phyloP scores from a whole-genome alignment of 768 basidiomycete genomes.

The Trametes elegans region DNA sequence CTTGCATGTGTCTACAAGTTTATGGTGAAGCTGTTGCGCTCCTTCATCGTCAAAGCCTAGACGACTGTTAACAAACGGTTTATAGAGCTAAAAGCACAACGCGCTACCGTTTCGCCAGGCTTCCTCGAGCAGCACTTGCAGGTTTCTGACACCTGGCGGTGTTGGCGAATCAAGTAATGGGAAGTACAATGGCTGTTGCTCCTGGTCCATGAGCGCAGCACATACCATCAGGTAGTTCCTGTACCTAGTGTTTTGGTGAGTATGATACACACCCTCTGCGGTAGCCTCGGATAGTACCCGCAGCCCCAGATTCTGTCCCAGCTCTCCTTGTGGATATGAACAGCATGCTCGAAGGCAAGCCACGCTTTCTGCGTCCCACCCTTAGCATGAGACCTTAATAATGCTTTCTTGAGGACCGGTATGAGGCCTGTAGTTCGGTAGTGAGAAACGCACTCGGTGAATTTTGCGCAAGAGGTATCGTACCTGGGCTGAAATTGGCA shows the following conservation, averaged over 20 bases:
- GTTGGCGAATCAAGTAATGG: slow-evolving; percentile 53
- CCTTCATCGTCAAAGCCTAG: slow-evolving; percentile 78
- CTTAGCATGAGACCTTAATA: slow-evolving; percentile 49
- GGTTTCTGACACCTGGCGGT: slow-evolving; percentile 66
- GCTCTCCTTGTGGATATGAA: slow-evolving; percentile 53
- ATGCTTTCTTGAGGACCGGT: slow-evolving; percentile 53
- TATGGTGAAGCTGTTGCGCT: slow-evolving; percentile 52
- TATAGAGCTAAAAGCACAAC: too few species aligned
- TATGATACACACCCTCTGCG: not conserved
- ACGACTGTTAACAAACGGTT: not conserved
- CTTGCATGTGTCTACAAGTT: slow-evolving; percentile 55
- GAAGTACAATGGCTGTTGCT: slow-evolving; percentile 58
- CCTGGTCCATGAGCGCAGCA: slow-evolving; percentile 67
- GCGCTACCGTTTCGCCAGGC: slow-evolving; percentile 72
- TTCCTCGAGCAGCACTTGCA: slow-evolving; percentile 77
- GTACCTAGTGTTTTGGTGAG: slow-evolving; percentile 46
- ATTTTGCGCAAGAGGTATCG: not conserved
- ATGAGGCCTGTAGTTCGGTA: slow-evolving; percentile 56
- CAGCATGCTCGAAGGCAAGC: slow-evolving; percentile 60
- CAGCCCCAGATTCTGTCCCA: slow-evolving; percentile 72
- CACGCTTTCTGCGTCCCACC: slow-evolving; percentile 54
- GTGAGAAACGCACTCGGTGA: too few species aligned
- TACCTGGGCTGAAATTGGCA: slow-evolving; percentile 64
- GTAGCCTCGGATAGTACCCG: slow-evolving; percentile 21
- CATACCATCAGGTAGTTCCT: slow-evolving; percentile 83